Percentiles rank a stretch among this genome's conserved stretches.
Evolutionary conservation across 805 yeast species (phyloP).

Genomic region (Pichia insulana): DNA sequence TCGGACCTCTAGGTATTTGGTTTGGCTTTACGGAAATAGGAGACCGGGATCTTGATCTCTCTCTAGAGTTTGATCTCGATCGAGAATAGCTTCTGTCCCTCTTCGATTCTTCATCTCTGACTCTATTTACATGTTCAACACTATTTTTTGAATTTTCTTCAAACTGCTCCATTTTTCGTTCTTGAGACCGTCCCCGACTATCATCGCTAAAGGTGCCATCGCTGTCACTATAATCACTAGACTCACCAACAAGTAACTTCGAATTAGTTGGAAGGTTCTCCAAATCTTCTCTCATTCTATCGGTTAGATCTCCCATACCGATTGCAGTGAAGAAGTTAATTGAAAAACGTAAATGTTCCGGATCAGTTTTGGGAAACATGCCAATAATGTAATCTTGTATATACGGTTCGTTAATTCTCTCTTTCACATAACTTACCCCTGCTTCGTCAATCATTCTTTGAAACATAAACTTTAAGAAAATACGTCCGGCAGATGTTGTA

Average conservation of each 20-base stretch:
- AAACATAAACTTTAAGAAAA: constrained; percentile 72
- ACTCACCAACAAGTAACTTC: constrained; percentile 10
- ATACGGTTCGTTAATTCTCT: constrained; percentile 44
- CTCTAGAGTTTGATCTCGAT: constrained; percentile 7
- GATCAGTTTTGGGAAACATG: constrained; percentile 53
- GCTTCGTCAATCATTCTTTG: constrained; percentile 71
- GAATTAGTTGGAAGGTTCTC: constrained; percentile 18
- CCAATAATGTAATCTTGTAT: constrained; percentile 43
- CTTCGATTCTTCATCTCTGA: no score
- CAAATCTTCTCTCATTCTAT: constrained; percentile 54
- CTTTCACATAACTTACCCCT: constrained; percentile 46
- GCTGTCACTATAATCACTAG: neutral
- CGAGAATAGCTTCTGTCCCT: constrained; percentile 14
- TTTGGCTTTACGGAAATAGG: constrained; percentile 3
- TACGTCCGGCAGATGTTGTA: constrained; percentile 74
- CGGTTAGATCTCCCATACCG: constrained; percentile 78
- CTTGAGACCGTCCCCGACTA: constrained; percentile 10
- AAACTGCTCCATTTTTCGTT: no score
- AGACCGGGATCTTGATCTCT: constrained; percentile 12
- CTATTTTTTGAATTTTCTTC: no score
- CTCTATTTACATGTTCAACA: no score
- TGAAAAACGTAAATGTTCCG: constrained; percentile 57
- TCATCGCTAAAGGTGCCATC: neutral
- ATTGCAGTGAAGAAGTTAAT: constrained; percentile 92
- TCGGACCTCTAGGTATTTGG: constrained; percentile 2